These are phyloP conservation scores for Nannochloris sp. DNA, from an alignment of 139 green algal species.

Conservation along the genomic window DNA sequence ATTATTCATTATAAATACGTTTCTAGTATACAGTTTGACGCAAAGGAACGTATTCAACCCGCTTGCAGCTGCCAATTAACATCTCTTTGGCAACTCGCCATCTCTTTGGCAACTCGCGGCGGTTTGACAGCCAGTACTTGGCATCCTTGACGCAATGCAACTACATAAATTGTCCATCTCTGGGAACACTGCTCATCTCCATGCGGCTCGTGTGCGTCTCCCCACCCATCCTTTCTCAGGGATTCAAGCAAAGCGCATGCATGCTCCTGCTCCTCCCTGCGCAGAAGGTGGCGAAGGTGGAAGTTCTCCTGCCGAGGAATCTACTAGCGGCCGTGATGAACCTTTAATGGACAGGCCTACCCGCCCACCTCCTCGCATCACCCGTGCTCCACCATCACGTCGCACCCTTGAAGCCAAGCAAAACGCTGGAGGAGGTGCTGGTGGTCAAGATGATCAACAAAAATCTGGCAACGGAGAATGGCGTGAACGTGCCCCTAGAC, in stretches of 20 bases:
- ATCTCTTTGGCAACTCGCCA: too few species aligned
- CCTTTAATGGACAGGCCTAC: conserved; percentile 1
- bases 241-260: background rate
- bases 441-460: background rate
- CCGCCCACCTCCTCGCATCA: background rate
- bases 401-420: background rate
- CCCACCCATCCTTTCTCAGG: background rate
- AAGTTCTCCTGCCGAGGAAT: background rate
- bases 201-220: background rate
- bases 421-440: background rate
- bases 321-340: background rate
- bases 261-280: background rate
- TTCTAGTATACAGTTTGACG: too few species aligned
- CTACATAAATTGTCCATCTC: background rate
- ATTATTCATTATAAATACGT: too few species aligned
- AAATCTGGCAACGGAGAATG: background rate
- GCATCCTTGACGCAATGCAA: background rate
- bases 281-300: background rate
- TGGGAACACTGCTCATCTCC: background rate
- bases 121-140: background rate
- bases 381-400: background rate
- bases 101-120: too few species aligned
- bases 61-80: too few species aligned
- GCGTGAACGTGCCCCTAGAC: too few species aligned
- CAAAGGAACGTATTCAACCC: too few species aligned